Percentiles rank a stretch among this genome's conserved stretches.
Conservation (phyloP, 129 eudicot species). For the Silybum marianum region DNA sequence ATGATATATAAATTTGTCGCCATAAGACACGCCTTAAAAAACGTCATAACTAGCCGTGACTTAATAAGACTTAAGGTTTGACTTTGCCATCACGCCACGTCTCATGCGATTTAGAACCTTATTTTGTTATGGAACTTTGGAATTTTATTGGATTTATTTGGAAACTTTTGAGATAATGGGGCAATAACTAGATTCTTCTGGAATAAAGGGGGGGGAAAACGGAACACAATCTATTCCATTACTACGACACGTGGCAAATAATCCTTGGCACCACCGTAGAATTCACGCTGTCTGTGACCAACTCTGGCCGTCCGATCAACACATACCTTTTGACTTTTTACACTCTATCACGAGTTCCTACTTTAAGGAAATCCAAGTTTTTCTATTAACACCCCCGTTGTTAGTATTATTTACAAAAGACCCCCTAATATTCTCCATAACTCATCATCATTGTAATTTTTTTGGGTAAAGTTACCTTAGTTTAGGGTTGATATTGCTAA, state of each 20-base stretch:
- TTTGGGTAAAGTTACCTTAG: too few relatives aligned
- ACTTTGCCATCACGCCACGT: too few relatives aligned
- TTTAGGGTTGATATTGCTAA: not conserved
- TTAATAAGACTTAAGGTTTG: too few relatives aligned
- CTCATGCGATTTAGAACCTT: too few relatives aligned
- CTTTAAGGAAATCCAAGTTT: conserved; percentile 2
- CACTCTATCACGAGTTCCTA: conserved; percentile 29
- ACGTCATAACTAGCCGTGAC: too few relatives aligned
- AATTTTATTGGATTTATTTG: not conserved
- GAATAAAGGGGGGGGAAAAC: conserved; percentile 5
- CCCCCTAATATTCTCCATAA: too few relatives aligned
- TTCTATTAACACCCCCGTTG: not conserved
- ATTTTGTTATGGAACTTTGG: too few relatives aligned
- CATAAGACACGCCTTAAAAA: too few relatives aligned
- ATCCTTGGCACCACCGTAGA: conserved; percentile 14
- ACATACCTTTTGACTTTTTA: conserved; percentile 24
- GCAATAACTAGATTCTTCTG: conserved; percentile 20
- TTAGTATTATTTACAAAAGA: not conserved
- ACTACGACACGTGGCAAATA: conserved; percentile 21
- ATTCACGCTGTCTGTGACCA: conserved; percentile 26
- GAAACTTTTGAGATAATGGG: conserved; percentile 22
- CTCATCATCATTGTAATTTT: too few relatives aligned
- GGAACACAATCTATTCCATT: not conserved
- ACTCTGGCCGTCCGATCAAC: conserved; percentile 30
- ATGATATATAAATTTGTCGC: too few relatives aligned